Percentiles rank a stretch among this genome's conserved stretches.
Evolutionary conservation across 2,329 filamentous ascomycete genomes (phyloP).

Genomic region (Apiospora phragmitis): DNA sequence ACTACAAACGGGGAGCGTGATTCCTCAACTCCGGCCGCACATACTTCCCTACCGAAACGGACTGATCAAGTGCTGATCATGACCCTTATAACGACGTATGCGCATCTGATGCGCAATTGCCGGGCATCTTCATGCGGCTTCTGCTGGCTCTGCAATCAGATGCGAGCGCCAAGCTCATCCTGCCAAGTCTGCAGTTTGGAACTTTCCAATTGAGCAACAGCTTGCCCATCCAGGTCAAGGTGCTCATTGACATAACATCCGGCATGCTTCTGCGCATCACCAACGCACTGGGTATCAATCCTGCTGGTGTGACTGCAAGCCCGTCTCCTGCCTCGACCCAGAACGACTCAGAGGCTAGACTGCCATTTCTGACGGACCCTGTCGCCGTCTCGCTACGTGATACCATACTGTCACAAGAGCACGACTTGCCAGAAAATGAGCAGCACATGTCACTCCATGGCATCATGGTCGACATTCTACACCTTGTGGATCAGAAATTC

Average conservation of each 20-base stretch:
- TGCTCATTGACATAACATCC: not conserved
- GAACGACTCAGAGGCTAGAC: not conserved
- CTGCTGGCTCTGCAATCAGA: not conserved
- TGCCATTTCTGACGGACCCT: not conserved
- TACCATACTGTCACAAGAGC: not conserved
- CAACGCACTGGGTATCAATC: not conserved
- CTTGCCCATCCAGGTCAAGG: not conserved
- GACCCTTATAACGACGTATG: not conserved
- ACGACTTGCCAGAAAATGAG: not conserved
- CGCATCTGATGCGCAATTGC: not conserved
- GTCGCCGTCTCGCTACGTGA: not conserved
- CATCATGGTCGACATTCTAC: not conserved
- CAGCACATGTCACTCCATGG: not conserved
- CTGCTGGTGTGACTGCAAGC: not conserved
- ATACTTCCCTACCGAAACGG: not conserved
- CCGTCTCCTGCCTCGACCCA: not conserved
- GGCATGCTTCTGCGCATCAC: not conserved
- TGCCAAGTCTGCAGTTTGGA: not conserved
- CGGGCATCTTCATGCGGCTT: not conserved
- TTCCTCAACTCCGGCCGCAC: not conserved
- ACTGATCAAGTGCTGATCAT: not conserved
- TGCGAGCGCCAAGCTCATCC: not conserved
- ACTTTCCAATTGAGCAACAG: not conserved
- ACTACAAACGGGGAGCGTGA: not conserved
- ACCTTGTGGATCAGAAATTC: not conserved